phyloP scores from a whole-genome alignment of 768 basidiomycete species.

The Boletus vermiculosoides region DNA sequence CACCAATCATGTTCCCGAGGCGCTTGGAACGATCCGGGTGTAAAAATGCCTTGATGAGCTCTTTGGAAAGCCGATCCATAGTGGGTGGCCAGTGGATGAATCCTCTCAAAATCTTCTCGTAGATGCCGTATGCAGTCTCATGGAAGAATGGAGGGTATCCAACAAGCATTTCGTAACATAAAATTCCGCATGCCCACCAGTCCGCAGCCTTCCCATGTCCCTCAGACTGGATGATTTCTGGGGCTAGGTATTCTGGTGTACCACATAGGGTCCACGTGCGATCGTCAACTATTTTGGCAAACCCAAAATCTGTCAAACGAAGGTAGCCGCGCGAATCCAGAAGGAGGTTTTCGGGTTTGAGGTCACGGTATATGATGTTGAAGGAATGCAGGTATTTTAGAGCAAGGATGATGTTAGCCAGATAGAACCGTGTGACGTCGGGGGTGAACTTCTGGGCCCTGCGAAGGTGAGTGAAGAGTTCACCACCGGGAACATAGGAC shows the following conservation, averaged over 20 bases:
- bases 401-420: constrained; percentile 93
- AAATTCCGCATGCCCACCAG: constrained; percentile 98
- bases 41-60: constrained; percentile 84
- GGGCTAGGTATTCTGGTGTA: constrained; percentile 95
- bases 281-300: constrained; percentile 96
- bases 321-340: constrained; percentile 92
- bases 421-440: constrained; percentile 97
- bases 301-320: constrained; percentile 96
- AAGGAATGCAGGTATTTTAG: constrained; percentile 92
- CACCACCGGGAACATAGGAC: constrained; percentile 94
- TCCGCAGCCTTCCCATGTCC: constrained; percentile 98
- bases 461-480: constrained; percentile 94
- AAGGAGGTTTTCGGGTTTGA: constrained; percentile 98
- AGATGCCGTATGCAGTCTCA: constrained; percentile 96
- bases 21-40: constrained; percentile 91
- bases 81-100: constrained; percentile 88
- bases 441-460: constrained; percentile 93
- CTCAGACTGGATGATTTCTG: constrained; percentile 96
- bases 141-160: constrained; percentile 99
- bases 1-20: constrained; percentile 90
- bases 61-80: constrained; percentile 86
- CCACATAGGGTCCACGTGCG: constrained; percentile 98
- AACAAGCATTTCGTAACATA: constrained; percentile 98
- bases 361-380: constrained; percentile 97
- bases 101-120: constrained; percentile 92